Conservation (phyloP, 1,139 yeast genomes). For the Geotrichum cucujoidarum region DNA sequence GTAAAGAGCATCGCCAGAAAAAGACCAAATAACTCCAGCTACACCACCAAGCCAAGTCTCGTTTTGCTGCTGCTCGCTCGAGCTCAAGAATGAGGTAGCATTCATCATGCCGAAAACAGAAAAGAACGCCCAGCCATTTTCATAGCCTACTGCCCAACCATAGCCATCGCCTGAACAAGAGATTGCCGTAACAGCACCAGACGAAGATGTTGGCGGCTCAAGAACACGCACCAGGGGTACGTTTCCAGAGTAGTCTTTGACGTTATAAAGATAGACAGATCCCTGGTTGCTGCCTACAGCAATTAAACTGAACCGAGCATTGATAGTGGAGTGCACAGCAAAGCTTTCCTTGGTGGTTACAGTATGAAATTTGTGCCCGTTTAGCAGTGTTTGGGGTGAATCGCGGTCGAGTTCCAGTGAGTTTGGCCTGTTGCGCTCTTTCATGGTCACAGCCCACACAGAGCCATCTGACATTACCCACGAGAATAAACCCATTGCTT, state of each 20-base stretch:
- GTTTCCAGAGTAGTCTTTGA: conserved; percentile 36
- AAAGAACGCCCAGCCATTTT: conserved; percentile 37
- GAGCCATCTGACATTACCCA: conserved; percentile 17
- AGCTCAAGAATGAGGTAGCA: conserved; percentile 33
- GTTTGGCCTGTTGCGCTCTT: conserved; percentile 19
- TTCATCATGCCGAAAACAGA: conserved; percentile 39
- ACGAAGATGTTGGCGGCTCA: conserved; percentile 31
- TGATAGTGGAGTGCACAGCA: conserved; percentile 33
- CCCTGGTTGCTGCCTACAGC: conserved; percentile 37
- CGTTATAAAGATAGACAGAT: conserved; percentile 33
- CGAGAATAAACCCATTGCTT: conserved; percentile 19
- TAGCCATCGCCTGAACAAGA: conserved; percentile 38
- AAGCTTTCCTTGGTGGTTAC: conserved; percentile 22
- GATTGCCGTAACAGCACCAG: conserved; percentile 32
- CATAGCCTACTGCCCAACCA: conserved; percentile 37
- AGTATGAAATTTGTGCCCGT: conserved; percentile 27
- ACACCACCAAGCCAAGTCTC: conserved; percentile 36
- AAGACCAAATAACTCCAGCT: conserved; percentile 33
- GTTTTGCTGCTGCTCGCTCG: conserved; percentile 25
- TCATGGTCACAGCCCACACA: conserved; percentile 25
- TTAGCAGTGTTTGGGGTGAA: conserved; percentile 10
- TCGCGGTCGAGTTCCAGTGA: conserved; percentile 16
- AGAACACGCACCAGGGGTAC: conserved; percentile 29
- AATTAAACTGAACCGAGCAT: conserved; percentile 37
- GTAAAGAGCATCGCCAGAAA: conserved; percentile 32